Percentiles rank a stretch among this genome's conserved stretches.
phyloP scores from a whole-genome alignment of 2,329 filamentous ascomycete genomes.

The Metarhizium humberi region DNA sequence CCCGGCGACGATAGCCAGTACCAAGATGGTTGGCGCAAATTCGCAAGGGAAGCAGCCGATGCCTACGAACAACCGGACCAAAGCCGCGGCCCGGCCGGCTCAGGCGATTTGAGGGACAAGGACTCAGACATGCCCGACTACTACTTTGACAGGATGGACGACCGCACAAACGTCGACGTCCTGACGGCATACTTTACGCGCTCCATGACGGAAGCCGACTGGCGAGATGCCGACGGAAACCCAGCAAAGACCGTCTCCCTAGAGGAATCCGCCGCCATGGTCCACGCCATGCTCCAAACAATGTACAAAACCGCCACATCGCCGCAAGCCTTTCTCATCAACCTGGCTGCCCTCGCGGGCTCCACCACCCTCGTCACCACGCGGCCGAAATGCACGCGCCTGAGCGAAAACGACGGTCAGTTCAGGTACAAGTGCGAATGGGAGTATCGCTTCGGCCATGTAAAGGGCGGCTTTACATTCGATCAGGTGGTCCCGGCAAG shows the following conservation, averaged over 20 bases:
- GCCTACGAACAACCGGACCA: slow-evolving; percentile 5
- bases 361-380: slow-evolving; percentile 39
- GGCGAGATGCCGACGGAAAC: slow-evolving; percentile 39
- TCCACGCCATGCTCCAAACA: slow-evolving; percentile 42
- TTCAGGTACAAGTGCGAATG: slow-evolving; percentile 43
- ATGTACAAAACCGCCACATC: slow-evolving; percentile 40
- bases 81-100: background rate
- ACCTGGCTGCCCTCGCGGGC: slow-evolving; percentile 47
- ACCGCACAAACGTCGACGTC: slow-evolving; percentile 47
- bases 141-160: slow-evolving; percentile 27
- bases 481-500: slow-evolving; percentile 35
- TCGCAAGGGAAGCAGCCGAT: slow-evolving; percentile 14
- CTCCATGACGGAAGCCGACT: slow-evolving; percentile 38
- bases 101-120: slow-evolving; percentile 1
- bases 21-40: slow-evolving; percentile 10
- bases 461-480: slow-evolving; percentile 44
- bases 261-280: slow-evolving; percentile 45
- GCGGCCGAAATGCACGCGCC: slow-evolving; percentile 29
- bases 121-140: slow-evolving; percentile 15
- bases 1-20: slow-evolving; percentile 1
- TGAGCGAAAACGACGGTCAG: slow-evolving; percentile 31
- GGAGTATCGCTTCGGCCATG: slow-evolving; percentile 45
- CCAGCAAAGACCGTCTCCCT: slow-evolving; percentile 32
- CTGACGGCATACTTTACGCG: slow-evolving; percentile 46
- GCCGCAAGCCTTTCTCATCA: slow-evolving; percentile 49